A percentile compares a stretch with the other conserved stretches of the same genome.
These are phyloP conservation scores for Hymenoscyphus salicellus DNA, from an alignment of 2,329 filamentous ascomycete species.

Conservation along the genomic window DNA sequence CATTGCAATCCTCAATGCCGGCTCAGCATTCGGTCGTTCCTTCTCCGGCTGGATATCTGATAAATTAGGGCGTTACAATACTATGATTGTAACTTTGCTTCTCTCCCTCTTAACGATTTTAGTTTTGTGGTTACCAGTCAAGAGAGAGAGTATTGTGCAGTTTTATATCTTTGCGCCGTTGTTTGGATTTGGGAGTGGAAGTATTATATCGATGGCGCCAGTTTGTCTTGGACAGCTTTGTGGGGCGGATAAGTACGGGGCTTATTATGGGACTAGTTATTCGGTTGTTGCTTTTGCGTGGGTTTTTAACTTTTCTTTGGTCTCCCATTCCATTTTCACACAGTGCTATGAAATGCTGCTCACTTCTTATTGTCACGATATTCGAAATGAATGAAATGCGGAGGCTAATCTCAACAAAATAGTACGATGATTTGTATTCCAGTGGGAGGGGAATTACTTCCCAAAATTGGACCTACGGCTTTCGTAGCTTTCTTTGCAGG, in stretches of 20 bases:
- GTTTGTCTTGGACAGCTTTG: slow-evolving; percentile 34
- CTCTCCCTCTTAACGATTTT: slow-evolving; percentile 26
- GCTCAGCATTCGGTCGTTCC: slow-evolving; percentile 28
- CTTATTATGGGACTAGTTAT: slow-evolving; percentile 33
- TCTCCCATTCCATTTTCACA: no score
- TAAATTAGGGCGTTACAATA: slow-evolving; percentile 29
- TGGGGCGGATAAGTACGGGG: slow-evolving; percentile 32
- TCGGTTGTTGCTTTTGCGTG: slow-evolving; percentile 33
- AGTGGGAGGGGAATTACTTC: slow-evolving; percentile 29
- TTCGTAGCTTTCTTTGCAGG: slow-evolving; percentile 32
- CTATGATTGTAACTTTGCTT: slow-evolving; percentile 27
- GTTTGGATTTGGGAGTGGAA: slow-evolving; percentile 33
- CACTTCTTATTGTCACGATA: no score
- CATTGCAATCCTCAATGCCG: slow-evolving; percentile 76
- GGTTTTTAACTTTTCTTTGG: slow-evolving; percentile 15
- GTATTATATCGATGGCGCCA: slow-evolving; percentile 33
- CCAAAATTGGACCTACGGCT: slow-evolving; percentile 22
- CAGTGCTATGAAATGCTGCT: no score
- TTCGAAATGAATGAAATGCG: no score
- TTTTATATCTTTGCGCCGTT: slow-evolving; percentile 34
- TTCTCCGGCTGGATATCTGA: slow-evolving; percentile 31
- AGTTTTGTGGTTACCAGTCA: slow-evolving; percentile 29
- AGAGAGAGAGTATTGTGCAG: slow-evolving; percentile 21
- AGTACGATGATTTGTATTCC: slow-evolving; percentile 33
- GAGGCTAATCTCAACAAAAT: background rate